Evolutionary conservation across 495 filamentous ascomycete genomes (phyloP).

Genomic region (Aspergillus heteromorphus): DNA sequence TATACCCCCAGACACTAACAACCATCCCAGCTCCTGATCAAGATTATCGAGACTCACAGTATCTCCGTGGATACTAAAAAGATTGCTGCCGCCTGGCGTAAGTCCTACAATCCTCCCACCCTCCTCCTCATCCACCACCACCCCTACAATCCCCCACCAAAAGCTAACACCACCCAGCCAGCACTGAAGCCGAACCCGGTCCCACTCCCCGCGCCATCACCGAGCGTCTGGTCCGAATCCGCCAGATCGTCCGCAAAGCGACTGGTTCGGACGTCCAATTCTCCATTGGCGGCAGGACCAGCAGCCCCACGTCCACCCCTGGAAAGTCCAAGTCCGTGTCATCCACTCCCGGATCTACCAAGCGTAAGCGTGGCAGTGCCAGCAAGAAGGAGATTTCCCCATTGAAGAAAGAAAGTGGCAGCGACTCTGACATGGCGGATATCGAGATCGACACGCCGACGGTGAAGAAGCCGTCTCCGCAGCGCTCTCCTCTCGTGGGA

Average conservation of each 20-base stretch:
- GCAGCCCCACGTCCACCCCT: conserved; percentile 2
- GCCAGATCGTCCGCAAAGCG: conserved; percentile 14
- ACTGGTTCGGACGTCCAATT: conserved; percentile 8
- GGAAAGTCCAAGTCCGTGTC: conserved; percentile 9
- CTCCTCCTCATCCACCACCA: background rate
- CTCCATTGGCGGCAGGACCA: conserved; percentile 11
- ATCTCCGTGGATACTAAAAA: conserved; percentile 33
- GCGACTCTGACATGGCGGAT: background rate
- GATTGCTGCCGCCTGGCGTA: conserved; percentile 43
- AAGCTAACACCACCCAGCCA: conserved; percentile 13
- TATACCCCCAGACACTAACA: background rate
- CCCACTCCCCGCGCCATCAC: conserved; percentile 46
- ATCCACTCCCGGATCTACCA: conserved; percentile 3
- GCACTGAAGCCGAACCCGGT: conserved; percentile 12
- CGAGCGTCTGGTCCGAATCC: conserved; percentile 43
- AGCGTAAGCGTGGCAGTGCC: conserved; percentile 7
- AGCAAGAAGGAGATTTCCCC: background rate
- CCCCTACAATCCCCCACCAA: background rate
- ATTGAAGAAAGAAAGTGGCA: background rate
- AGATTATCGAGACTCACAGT: conserved; percentile 42
- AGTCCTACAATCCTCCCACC: conserved; percentile 11
- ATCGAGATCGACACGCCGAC: background rate
- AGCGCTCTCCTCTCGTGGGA: background rate
- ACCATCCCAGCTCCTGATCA: conserved; percentile 36
- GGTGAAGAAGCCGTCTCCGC: background rate